Conservation (phyloP, 257 asterid genomes). For the Petrea volubilis region DNA sequence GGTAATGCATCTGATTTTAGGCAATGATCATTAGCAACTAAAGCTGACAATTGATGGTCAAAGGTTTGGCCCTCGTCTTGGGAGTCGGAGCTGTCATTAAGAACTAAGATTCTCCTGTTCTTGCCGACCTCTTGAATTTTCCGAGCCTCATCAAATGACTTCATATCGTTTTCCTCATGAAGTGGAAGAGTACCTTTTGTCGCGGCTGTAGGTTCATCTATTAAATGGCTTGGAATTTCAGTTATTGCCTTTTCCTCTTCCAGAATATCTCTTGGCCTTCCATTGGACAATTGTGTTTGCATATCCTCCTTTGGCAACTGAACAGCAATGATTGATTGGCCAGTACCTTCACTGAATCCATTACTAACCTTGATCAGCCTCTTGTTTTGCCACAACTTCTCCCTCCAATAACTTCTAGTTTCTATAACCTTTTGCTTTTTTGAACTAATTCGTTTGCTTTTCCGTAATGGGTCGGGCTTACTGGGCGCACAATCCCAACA, state of each 20-base stretch:
- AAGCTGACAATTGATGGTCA: constrained; percentile 2
- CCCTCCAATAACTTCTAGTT: constrained; percentile 15
- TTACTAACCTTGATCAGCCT: constrained; percentile 1
- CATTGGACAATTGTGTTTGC: constrained; percentile 9
- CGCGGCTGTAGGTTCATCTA: constrained; percentile 4
- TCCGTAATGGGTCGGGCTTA: constrained; percentile 12
- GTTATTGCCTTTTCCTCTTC: neutral
- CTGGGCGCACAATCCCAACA: constrained; percentile 24
- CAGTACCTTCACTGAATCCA: constrained; percentile 11
- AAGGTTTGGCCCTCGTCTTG: constrained; percentile 6
- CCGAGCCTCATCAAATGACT: constrained; percentile 5
- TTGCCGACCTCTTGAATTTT: constrained; percentile 11
- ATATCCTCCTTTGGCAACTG: neutral
- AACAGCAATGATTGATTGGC: neutral
- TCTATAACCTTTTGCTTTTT: constrained; percentile 8
- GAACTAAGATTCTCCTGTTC: neutral
- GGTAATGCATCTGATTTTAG: neutral
- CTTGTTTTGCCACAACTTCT: constrained; percentile 17
- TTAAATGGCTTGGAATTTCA: constrained; percentile 6
- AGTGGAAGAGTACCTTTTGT: neutral
- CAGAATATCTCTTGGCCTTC: neutral
- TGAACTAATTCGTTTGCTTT: constrained; percentile 19
- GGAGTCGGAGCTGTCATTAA: neutral
- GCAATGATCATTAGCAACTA: constrained; percentile 1
- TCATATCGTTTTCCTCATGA: constrained; percentile 2